These are phyloP conservation scores for Parathielavia hyrcaniae DNA, from an alignment of 495 filamentous ascomycete species.

Conservation along the genomic window DNA sequence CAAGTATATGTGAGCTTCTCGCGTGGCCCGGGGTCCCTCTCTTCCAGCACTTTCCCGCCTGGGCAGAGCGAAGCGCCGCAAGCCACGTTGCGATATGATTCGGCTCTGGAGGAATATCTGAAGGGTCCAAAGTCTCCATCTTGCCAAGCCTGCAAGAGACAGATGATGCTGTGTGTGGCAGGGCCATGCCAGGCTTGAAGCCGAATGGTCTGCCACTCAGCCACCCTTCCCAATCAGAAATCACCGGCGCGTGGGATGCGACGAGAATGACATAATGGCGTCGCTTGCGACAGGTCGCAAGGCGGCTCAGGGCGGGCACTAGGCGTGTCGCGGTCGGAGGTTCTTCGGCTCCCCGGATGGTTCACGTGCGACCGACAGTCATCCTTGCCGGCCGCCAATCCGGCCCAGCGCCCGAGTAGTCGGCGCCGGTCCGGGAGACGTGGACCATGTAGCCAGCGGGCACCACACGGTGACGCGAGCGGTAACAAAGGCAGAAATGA, in stretches of 20 bases:
- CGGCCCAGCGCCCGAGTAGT: no score
- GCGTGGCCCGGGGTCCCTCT: no score
- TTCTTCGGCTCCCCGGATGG: conserved; percentile 3
- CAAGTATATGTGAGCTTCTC: no score
- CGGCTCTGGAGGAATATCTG: neutral
- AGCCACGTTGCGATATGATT: no score
- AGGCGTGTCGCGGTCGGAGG: neutral
- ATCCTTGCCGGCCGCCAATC: no score
- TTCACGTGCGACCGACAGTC: neutral
- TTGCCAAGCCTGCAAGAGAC: conserved; percentile 3
- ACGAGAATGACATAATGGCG: conserved; percentile 20
- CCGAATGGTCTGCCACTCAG: conserved; percentile 10
- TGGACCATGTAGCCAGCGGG: no score
- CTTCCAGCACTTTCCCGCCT: no score
- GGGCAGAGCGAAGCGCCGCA: no score
- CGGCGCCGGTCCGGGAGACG: no score
- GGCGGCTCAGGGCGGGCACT: no score
- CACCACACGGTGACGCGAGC: neutral
- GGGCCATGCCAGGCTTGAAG: conserved; percentile 7
- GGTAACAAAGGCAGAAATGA: no score
- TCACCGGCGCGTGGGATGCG: neutral
- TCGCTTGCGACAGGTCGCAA: neutral
- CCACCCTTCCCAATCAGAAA: conserved; percentile 11
- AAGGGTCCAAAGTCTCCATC: neutral
- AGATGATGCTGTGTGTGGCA: conserved; percentile 7